A percentile compares a stretch with the other conserved stretches of the same genome.
Conservation (phyloP, 1,284 basidiomycete genomes). For the Coniferiporia sulphurascens region DNA sequence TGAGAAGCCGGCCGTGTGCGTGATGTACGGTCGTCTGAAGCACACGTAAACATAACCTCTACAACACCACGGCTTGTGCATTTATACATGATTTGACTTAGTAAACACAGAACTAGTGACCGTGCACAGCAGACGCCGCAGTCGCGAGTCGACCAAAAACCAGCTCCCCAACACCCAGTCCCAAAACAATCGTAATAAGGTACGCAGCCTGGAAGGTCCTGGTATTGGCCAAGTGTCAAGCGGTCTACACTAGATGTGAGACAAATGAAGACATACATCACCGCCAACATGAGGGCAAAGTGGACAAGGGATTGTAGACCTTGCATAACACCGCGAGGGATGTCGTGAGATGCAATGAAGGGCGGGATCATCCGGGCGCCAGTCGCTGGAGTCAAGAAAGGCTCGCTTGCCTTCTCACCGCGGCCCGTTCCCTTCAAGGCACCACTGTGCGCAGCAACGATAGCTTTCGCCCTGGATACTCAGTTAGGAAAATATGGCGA, state of each 20-base stretch:
- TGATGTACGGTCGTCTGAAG: too few species aligned
- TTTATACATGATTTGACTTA: too few species aligned
- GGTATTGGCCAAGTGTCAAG: slow-evolving; percentile 13
- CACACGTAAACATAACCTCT: too few species aligned
- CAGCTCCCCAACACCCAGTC: slow-evolving; percentile 60
- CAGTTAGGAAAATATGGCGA: neutral
- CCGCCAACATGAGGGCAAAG: slow-evolving; percentile 63
- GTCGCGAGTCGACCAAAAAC: slow-evolving; percentile 45
- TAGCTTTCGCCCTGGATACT: slow-evolving; percentile 8
- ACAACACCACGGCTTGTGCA: too few species aligned
- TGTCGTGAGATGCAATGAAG: slow-evolving; percentile 55
- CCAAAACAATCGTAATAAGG: slow-evolving; percentile 58
- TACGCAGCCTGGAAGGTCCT: slow-evolving; percentile 75
- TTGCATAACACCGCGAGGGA: slow-evolving; percentile 56
- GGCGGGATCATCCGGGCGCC: slow-evolving; percentile 40
- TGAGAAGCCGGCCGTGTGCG: too few species aligned
- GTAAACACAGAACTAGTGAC: neutral
- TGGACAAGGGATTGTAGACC: slow-evolving; percentile 50
- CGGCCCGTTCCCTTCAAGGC: neutral
- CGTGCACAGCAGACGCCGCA: neutral
- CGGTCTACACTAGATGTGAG: neutral
- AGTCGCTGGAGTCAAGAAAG: neutral
- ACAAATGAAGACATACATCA: slow-evolving; percentile 51
- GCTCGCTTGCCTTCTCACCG: neutral
- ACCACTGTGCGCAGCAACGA: slow-evolving; percentile 3